Base-by-base conservation (phyloP, 139 green algal genomes). In the Micromonas commoda region DNA sequence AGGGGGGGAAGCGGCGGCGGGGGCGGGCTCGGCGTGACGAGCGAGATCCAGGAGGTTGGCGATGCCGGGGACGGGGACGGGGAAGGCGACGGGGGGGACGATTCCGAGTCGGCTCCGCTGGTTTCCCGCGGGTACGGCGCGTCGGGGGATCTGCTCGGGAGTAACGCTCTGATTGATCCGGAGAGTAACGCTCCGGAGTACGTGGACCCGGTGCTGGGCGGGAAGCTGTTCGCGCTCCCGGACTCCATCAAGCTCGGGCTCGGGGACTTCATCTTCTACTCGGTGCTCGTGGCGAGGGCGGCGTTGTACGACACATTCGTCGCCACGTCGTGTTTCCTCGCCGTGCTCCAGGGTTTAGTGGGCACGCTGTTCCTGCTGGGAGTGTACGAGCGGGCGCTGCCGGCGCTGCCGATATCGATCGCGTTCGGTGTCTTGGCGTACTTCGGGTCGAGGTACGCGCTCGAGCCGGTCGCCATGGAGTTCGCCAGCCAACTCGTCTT, bases 251-350 rank as follows among this genome's bases (percentile, higher is more conserved):
- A 97, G 87, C 90, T 99, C 54, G 95, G 95, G 29, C 78, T 99
- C 23, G 93, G 93, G 3, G 95, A 99, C 87, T 98, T 99, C 85
- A 98, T 98, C 70, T 99, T 99, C 82, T 97, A 97, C 84, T 91
- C 83, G 35, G 87, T 98, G 68, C 85, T 98, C 24, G 84, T 89
- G 45, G 83, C 84, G 21, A 83, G 94, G 1, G 95, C 95, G 3
- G 91, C 93, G 3, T 96, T 97, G 90, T 97, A 96, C 78, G 94
- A 98, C 81, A 88, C 91, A 80, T 91, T 97, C 79, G 97, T 92
- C 20, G 92, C 93, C 16, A 81, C 89, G 73, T 80, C 76, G 13
- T 88, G 86, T 31, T 96, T 90, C 78, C 64, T 93, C 13, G 88
- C 88, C 31, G 90, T 93, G 63, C 81, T 92, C 21, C 86, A 90